Evolutionary conservation across 225 moss, liverwort and hornwort species (phyloP).

Genomic region (Antitrichia curtipendula): DNA sequence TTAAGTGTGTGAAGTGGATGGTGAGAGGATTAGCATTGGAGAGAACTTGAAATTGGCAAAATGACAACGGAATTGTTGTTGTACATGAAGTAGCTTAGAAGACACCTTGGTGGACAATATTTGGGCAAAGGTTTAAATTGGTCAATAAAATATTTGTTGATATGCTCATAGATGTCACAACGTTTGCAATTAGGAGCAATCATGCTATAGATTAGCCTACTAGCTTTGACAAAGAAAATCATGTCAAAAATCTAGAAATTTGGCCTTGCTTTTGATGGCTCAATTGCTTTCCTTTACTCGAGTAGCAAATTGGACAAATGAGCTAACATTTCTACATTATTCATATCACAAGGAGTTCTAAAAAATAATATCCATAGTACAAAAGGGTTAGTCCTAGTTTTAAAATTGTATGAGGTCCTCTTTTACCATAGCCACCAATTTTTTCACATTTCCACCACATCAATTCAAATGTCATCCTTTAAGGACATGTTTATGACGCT

Average conservation of each 20-base stretch:
- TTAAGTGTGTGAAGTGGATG: neutral
- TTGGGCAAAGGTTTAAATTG: neutral
- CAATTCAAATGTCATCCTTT: no score
- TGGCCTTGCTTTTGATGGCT: neutral
- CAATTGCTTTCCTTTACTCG: rapidly evolving
- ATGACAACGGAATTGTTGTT: neutral
- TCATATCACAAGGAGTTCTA: neutral
- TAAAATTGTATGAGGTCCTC: neutral
- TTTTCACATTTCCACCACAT: neutral
- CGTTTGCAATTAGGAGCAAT: neutral
- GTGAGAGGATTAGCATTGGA: neutral
- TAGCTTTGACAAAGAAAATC: neutral
- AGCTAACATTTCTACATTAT: neutral
- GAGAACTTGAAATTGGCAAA: neutral
- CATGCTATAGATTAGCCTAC: neutral
- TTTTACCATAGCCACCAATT: neutral
- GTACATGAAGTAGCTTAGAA: neutral
- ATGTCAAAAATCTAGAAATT: neutral
- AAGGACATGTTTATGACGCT: no score
- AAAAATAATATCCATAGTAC: no score
- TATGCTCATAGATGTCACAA: neutral
- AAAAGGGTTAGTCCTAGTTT: rapidly evolving
- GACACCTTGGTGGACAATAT: rapidly evolving
- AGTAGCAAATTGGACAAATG: neutral
- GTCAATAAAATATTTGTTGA: neutral